These are phyloP conservation scores for Penicillium pulvis DNA, from an alignment of 495 filamentous ascomycete species.

Conservation along the genomic window DNA sequence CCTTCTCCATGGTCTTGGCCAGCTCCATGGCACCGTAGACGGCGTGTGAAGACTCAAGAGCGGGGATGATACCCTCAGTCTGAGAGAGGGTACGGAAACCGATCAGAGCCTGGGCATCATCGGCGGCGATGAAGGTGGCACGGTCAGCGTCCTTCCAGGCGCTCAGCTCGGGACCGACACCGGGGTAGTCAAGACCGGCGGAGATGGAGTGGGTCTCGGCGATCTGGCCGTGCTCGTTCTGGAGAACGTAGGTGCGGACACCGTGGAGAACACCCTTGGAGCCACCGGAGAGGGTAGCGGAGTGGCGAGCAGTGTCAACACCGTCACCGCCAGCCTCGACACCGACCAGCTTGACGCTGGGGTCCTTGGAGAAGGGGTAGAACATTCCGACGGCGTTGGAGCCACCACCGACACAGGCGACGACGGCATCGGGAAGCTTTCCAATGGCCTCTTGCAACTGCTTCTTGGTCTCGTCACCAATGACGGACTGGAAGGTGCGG, in stretches of 20 bases:
- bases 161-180: conserved; percentile 89
- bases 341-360: conserved; percentile 79
- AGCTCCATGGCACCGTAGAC: conserved; percentile 86
- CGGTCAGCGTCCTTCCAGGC: conserved; percentile 88
- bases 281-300: conserved; percentile 84
- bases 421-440: conserved; percentile 89
- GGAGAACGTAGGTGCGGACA: conserved; percentile 92
- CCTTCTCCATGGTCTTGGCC: conserved; percentile 88
- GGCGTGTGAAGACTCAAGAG: conserved; percentile 91
- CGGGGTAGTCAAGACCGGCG: conserved; percentile 96
- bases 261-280: conserved; percentile 93
- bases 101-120: conserved; percentile 87
- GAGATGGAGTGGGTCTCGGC: conserved; percentile 93
- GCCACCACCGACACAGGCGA: conserved; percentile 96
- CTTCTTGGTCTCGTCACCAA: conserved; percentile 75
- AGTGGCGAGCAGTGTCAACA: conserved; percentile 83
- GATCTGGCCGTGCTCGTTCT: conserved; percentile 91
- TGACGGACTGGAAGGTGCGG: conserved; percentile 91
- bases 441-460: conserved; percentile 47
- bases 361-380: conserved; percentile 86
- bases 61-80: conserved; percentile 94
- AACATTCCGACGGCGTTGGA: conserved; percentile 92
- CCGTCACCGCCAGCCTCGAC: conserved; percentile 98
- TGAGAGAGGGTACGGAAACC: conserved; percentile 84
- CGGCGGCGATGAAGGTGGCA: conserved; percentile 88